phyloP scores from a whole-genome alignment of 192 early-diverging fungal species.

The Entomortierella lignicola region DNA sequence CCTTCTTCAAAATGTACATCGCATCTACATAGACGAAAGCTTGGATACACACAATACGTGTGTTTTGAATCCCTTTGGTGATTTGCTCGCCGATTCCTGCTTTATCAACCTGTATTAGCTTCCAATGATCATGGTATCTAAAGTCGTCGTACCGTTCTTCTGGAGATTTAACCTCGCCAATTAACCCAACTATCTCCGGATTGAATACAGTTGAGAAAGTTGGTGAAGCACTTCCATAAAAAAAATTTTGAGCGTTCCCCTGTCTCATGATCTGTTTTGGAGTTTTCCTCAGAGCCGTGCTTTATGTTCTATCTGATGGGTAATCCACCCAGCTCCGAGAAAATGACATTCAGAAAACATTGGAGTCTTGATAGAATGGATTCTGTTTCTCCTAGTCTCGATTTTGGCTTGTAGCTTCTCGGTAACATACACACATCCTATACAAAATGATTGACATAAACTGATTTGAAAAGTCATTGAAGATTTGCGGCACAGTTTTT shows the following conservation, averaged over 20 bases:
- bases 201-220: background rate
- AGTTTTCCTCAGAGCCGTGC: background rate
- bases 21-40: background rate
- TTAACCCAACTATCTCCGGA: slow-evolving; percentile 1
- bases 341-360: background rate
- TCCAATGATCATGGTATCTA: background rate
- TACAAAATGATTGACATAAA: background rate
- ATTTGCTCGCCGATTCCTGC: background rate
- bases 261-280: background rate
- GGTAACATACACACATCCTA: background rate
- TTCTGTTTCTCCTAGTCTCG: background rate
- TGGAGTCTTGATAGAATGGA: background rate
- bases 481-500: no score
- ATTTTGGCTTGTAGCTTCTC: background rate
- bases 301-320: background rate
- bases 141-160: background rate
- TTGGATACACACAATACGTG: background rate
- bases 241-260: background rate
- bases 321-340: background rate
- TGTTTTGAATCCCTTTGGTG: background rate
- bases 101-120: background rate
- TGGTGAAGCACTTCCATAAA: slow-evolving; percentile 1
- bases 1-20: background rate
- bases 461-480: no score
- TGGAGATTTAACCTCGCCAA: slow-evolving; percentile 3